Base-by-base conservation (phyloP, 805 yeast species). In the Pichia rugopelliculosa region DNA sequence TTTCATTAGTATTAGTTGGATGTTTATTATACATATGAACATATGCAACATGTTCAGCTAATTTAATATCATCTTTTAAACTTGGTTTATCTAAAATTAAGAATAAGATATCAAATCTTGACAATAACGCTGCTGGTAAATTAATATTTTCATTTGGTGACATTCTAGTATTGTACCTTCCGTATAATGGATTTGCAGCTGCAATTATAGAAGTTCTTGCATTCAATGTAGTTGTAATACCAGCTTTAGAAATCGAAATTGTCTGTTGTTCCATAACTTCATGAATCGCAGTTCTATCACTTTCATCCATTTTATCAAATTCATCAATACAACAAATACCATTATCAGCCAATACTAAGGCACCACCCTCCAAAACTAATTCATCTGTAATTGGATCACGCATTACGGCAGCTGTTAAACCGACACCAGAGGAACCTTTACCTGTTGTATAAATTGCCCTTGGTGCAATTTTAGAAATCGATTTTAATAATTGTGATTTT, bases 261-360 rank as follows among this genome's bases (percentile, higher is more conserved):
- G 99, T 93, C 68, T 93, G 99, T 66, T 93, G 99, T 70, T 93
- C 99, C 99, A 93, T 93, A 30, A 93, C 99, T 73, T 91, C 99
- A 68, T 91, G 98, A 61, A 93, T 93, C 1, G 98, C 98, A 0
- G 98, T 93, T 61, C 99, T 76, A 68, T 93, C 99, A 53, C 77
- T 69, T 66, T 93, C 99, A 64, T 91, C 97, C 99, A 93, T 93
- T 71, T 93, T 93, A 68, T 93, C 99, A 61, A 93, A 93, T 72
- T 93, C 99, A 76, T 93, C 99, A 62, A 93, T 93, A 66, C 99
- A 93, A 71, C 98, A 93, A 53, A 93, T 84, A 65, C 99, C 99
- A 62, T 91, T 89, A 69, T 93, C 99, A 0, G 99, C 96, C 48
- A 93, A 70, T 7, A 93, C 98, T 48, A 93, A 73, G 1, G 99